These are phyloP conservation scores for Holtermanniella nyarrowii DNA, from an alignment of 768 basidiomycete genomes.

Conservation along the genomic window DNA sequence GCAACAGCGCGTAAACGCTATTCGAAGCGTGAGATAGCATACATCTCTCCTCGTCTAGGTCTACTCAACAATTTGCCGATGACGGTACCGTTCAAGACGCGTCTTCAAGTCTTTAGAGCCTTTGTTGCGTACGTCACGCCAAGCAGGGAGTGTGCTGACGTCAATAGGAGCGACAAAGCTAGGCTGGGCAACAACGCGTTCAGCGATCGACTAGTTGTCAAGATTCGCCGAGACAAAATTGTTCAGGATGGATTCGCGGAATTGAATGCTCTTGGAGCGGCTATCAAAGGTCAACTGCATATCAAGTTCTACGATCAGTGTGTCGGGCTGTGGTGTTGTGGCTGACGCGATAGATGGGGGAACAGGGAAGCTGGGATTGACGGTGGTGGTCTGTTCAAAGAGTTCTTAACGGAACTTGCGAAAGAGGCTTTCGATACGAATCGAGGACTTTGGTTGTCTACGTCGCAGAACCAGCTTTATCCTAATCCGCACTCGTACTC, in stretches of 20 bases:
- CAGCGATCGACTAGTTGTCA: too few relatives aligned
- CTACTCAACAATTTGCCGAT: conserved; percentile 93
- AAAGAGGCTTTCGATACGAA: conserved; percentile 93
- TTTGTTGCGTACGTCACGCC: conserved; percentile 58
- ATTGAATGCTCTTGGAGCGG: conserved; percentile 54
- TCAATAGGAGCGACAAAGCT: too few relatives aligned
- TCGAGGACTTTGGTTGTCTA: conserved; percentile 85
- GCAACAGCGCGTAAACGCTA: conserved; percentile 32
- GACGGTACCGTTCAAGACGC: conserved; percentile 79
- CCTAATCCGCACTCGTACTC: conserved; percentile 90
- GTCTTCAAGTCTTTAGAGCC: conserved; percentile 79
- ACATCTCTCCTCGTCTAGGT: conserved; percentile 73
- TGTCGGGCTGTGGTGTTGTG: conserved; percentile 29
- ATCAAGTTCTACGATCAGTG: conserved; percentile 94
- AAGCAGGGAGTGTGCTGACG: too few relatives aligned
- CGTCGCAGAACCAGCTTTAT: conserved; percentile 83
- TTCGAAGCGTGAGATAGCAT: conserved; percentile 60
- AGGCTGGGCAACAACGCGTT: too few relatives aligned
- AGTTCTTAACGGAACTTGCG: conserved; percentile 79
- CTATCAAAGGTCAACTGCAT: conserved; percentile 69
- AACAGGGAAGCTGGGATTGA: conserved; percentile 66
- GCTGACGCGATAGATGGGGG: conserved; percentile 22
- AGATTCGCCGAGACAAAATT: conserved; percentile 60
- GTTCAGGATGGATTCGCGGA: conserved; percentile 86
- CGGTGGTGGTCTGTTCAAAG: conserved; percentile 95